Base-by-base conservation (phyloP, 306 rosid species). In the Glycine tomentella region DNA sequence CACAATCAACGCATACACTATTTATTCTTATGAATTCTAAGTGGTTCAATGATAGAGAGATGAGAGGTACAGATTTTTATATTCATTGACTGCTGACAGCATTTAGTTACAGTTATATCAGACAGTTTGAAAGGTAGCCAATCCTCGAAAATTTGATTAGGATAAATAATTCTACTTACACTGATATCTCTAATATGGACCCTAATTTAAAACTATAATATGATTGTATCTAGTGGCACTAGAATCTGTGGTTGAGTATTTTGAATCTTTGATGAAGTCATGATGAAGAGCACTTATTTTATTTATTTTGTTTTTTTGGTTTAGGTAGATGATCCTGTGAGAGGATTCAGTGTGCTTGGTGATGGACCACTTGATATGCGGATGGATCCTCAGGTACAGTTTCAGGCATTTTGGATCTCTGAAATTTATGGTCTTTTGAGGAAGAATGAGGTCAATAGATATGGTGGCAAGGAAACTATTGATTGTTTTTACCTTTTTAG, bases 331-430 rank as follows among this genome's bases (percentile, higher is more conserved):
- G 83, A 89, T 83, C 94, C 98, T 5, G 80, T 86, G 56, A 93
- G 99, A 89, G 99, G 99, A 75, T 93, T 96, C 77, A 90, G 97
- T 72, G 94, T 96, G 88, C 92, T 90, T 77, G 78, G 79, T 61
- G 78, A 91, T 80, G 98, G 98, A 53, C 98, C 98, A 59, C 97
- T 96, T 65, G 98, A 96, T 73, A 96, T 96, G 98, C 91, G 98
- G 56, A 96, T 96, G 99, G 98, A 96, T 93, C 99, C 94, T 84
- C 90, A 88, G 94, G 99, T 92, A 89, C 69, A 42, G 65, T 50
- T 74, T 81, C n/a, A 16, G 69, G 51, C 63, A 48, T 49, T 49
- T 78, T 20, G 42, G 17, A 36, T 61, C 79, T 81, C 34, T 62
- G 10, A 64, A 20, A 80, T 61, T 62, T 73, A 14, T 40, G 33